Evolutionary conservation across 2,329 filamentous ascomycete species (phyloP), one percentile per base, ranked within the genome.

Genomic region (Pseudogymnoascus sp.): DNA sequence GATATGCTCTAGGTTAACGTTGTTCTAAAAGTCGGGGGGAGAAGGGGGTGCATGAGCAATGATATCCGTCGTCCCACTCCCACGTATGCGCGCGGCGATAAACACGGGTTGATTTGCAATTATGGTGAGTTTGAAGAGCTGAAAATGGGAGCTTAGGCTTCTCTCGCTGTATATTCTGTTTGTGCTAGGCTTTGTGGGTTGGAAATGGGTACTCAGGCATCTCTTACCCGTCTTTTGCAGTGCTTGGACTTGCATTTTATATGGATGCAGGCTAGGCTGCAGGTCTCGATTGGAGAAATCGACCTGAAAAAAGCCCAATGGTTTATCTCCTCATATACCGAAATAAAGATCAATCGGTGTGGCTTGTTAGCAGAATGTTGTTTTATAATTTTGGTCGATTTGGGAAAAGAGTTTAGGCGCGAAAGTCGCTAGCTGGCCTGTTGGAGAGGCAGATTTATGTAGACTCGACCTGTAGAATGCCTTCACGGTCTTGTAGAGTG

Each of bases 201-300:
- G 16, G 2, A 21, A 43, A 12, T 12, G 9, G 18, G 9, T 12
- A 12, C 16, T 21, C 16, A 5, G 9, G 2, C 9, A 11, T 1
- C 16, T 21, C 1, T 6, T 21, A 43, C 16, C 16, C 1, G 16
- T 4, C 8, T 11, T 12, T 43, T 21, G 3, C 11, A 12, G 4
- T 12, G 9, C 9, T 12, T 21, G 16, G 9, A 2, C 21, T 21
- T 21, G 18, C 2, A 43, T 43, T 43, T 21, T 21, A 21, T 11
- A 43, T 43, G 6, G 9, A 43, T 5, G 70, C 63, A 69, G 64
- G 61, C 69, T 69, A 60, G 11, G 3, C 42, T 46, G 11, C 11
- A 25, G 18, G 18, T 8, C 3, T 14, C 21, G 6, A 46, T 14
- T 46, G 14, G 21, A 46, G 12, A n/a, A 8, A 1, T 25, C 9